Percentiles rank a stretch among this genome's conserved stretches.
These are phyloP conservation scores for Fraxinus baroniana DNA, from an alignment of 305 asterid genomes.

Conservation along the genomic window DNA sequence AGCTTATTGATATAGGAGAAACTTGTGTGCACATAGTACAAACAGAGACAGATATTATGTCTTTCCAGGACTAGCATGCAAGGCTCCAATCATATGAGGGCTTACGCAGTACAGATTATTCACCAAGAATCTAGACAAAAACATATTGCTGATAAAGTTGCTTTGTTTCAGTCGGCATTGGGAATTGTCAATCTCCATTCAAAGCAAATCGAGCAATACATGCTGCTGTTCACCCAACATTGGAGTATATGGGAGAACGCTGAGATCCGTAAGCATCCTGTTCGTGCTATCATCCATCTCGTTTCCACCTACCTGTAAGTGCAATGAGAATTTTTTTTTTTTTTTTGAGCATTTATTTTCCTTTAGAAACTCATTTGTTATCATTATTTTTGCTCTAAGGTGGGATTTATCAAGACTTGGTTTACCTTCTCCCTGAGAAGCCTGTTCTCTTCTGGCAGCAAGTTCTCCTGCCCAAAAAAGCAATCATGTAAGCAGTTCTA, in stretches of 20 bases:
- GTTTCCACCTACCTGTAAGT: conserved; percentile 22
- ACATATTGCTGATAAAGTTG: background rate
- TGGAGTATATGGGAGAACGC: conserved; percentile 13
- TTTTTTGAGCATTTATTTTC: background rate
- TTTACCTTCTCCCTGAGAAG: conserved; percentile 38
- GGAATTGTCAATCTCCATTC: background rate
- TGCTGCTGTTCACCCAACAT: background rate
- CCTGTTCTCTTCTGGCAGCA: conserved; percentile 38
- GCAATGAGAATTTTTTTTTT: background rate
- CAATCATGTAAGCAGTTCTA: conserved; percentile 20
- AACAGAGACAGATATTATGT: background rate
- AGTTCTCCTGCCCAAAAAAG: conserved; percentile 34
- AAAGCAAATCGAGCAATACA: background rate
- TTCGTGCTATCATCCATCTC: background rate
- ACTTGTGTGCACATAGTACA: background rate
- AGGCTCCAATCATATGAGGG: background rate
- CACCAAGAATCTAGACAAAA: background rate
- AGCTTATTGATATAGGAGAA: background rate
- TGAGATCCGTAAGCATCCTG: conserved; percentile 21
- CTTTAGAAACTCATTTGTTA: background rate
- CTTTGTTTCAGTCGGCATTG: background rate
- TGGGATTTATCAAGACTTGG: background rate
- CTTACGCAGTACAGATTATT: background rate
- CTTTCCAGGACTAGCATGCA: background rate
- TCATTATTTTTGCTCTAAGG: background rate